These are phyloP conservation scores for Leccinellum rugosiceps DNA, from an alignment of 768 basidiomycete genomes.

Conservation along the genomic window DNA sequence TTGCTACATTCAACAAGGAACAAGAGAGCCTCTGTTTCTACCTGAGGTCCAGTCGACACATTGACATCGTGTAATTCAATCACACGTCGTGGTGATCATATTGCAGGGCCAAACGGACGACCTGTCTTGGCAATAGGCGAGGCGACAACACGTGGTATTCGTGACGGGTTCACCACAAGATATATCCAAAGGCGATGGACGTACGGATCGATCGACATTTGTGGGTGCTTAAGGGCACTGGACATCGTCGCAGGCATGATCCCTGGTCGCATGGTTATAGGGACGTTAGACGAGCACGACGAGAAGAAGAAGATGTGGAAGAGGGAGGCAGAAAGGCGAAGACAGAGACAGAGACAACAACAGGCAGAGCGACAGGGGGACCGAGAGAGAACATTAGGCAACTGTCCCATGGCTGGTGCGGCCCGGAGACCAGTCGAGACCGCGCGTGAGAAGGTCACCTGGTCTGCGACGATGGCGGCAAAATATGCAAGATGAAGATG, in stretches of 20 bases:
- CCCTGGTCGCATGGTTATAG: conserved; percentile 15
- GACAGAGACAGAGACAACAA: conserved; percentile 3
- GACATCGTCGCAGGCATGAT: conserved; percentile 23
- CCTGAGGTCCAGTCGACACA: no score
- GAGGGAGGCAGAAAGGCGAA: conserved; percentile 9
- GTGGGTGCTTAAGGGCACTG: not conserved
- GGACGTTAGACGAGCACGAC: not conserved
- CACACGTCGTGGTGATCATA: not conserved
- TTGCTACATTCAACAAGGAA: no score
- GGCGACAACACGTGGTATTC: conserved; percentile 52
- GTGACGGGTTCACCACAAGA: conserved; percentile 61
- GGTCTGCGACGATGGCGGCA: conserved; percentile 3
- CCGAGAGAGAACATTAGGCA: not conserved
- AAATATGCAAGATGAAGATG: not conserved
- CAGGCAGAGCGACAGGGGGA: not conserved
- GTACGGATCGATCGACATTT: conserved; percentile 35
- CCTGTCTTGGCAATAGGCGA: conserved; percentile 41
- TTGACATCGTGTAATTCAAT: not conserved
- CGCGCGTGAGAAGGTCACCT: not conserved
- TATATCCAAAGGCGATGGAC: conserved; percentile 42
- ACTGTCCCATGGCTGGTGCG: not conserved
- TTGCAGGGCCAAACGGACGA: conserved; percentile 25
- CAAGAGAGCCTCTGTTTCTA: not conserved
- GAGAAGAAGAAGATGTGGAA: conserved; percentile 12
- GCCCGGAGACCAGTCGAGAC: not conserved